Conservation (phyloP, 2,329 filamentous ascomycete genomes). For the Thermothelomyces thermophilus region DNA sequence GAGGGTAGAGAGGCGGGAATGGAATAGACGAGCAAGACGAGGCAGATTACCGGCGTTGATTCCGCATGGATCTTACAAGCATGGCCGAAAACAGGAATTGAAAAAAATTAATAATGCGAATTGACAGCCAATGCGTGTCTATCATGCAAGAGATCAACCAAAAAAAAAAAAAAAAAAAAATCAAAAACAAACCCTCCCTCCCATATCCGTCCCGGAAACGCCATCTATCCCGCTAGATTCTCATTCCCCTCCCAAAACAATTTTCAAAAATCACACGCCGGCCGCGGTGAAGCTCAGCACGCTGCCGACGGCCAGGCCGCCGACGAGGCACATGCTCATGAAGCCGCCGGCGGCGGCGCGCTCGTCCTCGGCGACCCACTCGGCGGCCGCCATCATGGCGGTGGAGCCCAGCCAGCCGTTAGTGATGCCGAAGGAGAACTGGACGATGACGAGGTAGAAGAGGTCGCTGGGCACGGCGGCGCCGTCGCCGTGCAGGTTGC, state of each 20-base stretch:
- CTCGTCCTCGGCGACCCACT: conserved; percentile 77
- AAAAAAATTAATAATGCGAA: neutral
- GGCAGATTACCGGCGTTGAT: too few relatives aligned
- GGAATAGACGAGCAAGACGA: too few relatives aligned
- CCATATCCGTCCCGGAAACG: neutral
- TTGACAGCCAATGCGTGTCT: neutral
- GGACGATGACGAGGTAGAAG: conserved; percentile 81
- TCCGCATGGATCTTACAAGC: too few relatives aligned
- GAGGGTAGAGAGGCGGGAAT: neutral
- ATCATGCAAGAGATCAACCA: neutral
- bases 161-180: neutral
- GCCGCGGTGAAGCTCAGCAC: conserved; percentile 75
- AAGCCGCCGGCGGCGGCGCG: conserved; percentile 85
- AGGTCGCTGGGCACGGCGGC: conserved; percentile 70
- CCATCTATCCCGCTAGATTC: neutral
- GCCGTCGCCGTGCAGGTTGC: conserved; percentile 75
- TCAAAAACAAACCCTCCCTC: neutral
- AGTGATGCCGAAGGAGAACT: conserved; percentile 73
- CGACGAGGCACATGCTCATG: conserved; percentile 87
- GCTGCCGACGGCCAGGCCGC: conserved; percentile 77
- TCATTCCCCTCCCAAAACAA: neutral
- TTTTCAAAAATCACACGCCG: conserved; percentile 30
- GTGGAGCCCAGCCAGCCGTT: conserved; percentile 83
- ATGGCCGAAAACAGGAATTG: too few relatives aligned
- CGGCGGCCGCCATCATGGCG: conserved; percentile 84